Base-by-base conservation (phyloP, 106 monocot genomes). In the Chionographis japonica region DNA sequence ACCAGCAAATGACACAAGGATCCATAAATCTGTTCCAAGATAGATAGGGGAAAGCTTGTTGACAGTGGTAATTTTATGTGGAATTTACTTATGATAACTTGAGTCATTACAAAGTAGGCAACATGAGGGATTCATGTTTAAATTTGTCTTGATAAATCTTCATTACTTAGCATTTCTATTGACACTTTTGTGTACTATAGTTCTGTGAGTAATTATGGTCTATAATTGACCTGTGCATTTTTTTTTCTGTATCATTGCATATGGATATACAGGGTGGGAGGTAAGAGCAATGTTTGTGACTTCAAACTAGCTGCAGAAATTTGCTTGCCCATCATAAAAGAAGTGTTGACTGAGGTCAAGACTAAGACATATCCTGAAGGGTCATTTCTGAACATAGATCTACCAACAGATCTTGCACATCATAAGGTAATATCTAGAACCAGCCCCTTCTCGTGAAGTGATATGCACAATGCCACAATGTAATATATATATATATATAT, bases 281-380 rank as follows among this genome's bases (percentile, higher is more conserved):
- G 80, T 66, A 74, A 66, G 70, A 97, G 95, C 71, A 85, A n/a
- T 43, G 14, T 74, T 60, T 42, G 89, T 19, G 84, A 97, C 54
- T 72, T 97, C 27, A 84, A 87, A 72, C 73, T 74, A 52, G 86
- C 92, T 58, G 88, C 86, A 68, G 76, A 89, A 72, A 78, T 73
- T 52, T 87, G 89, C 68, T 82, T 97, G 71, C 95, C 95, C 12
- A 59, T 97, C 56, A 83, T 97, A 82, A 82, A 86, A 82, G 72
- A 71, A 63, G 60, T 89, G 49, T 12, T 89, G 42, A 43, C 51
- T 63, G 88, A 97, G 64, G 42, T 92, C 15, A 83, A 60, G 64
- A 84, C 80, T 52, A 79, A 77, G 19, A 80, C 76, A n/a, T 87
- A 72, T 67, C 89, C 86, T 52, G 60, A 70, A 74, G 84, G 66